These are phyloP conservation scores for Mycena crocata DNA, from an alignment of 768 basidiomycete species.

Conservation along the genomic window DNA sequence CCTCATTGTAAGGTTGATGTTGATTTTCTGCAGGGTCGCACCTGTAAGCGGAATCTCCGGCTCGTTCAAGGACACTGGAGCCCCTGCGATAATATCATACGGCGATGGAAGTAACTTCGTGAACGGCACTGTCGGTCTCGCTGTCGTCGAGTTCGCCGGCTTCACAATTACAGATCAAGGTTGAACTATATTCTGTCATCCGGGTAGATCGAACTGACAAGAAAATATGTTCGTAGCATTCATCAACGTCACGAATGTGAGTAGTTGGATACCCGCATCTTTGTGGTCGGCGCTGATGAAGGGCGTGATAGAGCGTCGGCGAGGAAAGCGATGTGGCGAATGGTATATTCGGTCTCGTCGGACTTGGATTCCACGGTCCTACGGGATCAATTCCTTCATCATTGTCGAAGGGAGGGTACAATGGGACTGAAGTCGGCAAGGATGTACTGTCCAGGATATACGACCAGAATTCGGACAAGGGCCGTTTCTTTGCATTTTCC, in stretches of 20 bases:
- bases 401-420: constrained; percentile 12
- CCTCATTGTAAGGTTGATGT: background rate
- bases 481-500: constrained; percentile 56
- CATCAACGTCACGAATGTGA: constrained; percentile 40
- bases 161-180: constrained; percentile 41
- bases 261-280: background rate
- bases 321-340: constrained; percentile 5
- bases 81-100: constrained; percentile 42
- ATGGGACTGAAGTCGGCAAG: constrained; percentile 30
- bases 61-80: constrained; percentile 46
- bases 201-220: background rate
- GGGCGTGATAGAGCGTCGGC: constrained; percentile 21
- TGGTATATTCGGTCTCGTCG: constrained; percentile 49
- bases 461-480: constrained; percentile 43
- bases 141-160: constrained; percentile 45
- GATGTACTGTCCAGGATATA: constrained; percentile 56
- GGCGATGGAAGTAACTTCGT: constrained; percentile 51
- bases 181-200: background rate
- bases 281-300: background rate
- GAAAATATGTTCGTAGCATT: constrained; percentile 38
- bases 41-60: constrained; percentile 47
- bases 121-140: constrained; percentile 47
- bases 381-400: constrained; percentile 29
- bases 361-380: constrained; percentile 47
- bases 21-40: constrained; percentile 43